These are phyloP conservation scores for Irpex rosettiformis DNA, from an alignment of 1,284 basidiomycete species.

Conservation along the genomic window DNA sequence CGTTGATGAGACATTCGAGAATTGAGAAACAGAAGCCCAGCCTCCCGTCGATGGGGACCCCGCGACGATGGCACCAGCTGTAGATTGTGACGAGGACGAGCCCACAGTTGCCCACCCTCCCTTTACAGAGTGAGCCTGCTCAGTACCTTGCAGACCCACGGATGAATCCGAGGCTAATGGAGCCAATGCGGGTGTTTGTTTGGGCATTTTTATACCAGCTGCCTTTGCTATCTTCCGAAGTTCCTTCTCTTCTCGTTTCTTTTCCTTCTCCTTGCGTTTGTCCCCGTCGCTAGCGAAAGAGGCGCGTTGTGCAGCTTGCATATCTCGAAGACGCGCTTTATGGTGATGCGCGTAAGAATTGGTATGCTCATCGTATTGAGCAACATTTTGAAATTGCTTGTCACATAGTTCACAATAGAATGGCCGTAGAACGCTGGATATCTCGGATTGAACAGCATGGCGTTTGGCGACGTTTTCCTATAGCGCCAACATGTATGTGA, in stretches of 20 bases:
- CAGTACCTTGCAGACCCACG: constrained; percentile 17
- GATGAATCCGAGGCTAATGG: background rate
- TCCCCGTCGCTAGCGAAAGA: constrained; percentile 57
- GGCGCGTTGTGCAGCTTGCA: constrained; percentile 62
- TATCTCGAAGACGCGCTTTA: constrained; percentile 72
- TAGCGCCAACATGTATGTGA: constrained; percentile 6
- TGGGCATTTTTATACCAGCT: constrained; percentile 67
- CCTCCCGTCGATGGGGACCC: background rate
- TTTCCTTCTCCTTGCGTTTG: constrained; percentile 76
- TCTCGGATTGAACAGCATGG: constrained; percentile 61
- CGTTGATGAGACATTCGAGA: too few relatives aligned
- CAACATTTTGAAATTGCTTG: constrained; percentile 78
- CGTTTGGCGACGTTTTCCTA: constrained; percentile 68
- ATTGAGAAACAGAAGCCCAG: constrained; percentile 4
- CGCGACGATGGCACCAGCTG: background rate
- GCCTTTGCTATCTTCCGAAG: constrained; percentile 76
- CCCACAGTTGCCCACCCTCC: constrained; percentile 52
- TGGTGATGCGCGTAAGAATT: constrained; percentile 84
- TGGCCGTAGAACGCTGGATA: constrained; percentile 59
- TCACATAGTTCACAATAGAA: constrained; percentile 82
- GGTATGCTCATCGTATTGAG: constrained; percentile 82
- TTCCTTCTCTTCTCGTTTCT: constrained; percentile 78
- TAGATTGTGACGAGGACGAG: constrained; percentile 5
- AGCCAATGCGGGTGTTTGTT: constrained; percentile 31
- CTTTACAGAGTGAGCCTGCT: constrained; percentile 42